These are phyloP conservation scores for Primulina eburnea DNA, from an alignment of 257 asterid genomes.

Conservation along the genomic window DNA sequence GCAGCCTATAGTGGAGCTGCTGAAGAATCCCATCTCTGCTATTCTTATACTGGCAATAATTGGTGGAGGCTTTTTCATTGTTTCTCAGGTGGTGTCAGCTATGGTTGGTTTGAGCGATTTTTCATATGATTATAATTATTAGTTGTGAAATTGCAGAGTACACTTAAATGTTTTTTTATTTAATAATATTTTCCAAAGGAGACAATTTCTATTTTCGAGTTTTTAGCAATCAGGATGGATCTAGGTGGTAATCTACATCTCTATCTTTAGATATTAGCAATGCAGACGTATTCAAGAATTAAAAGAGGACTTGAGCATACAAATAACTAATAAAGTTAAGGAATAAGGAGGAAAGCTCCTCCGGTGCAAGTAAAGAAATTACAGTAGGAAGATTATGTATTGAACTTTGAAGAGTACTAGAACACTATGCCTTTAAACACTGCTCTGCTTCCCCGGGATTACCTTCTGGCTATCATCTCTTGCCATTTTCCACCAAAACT, in stretches of 20 bases:
- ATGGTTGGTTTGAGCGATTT: conserved; percentile 94
- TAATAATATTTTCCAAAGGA: neutral
- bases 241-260: neutral
- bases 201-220: neutral
- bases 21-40: conserved; percentile 86
- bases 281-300: neutral
- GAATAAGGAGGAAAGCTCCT: neutral
- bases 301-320: neutral
- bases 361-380: neutral
- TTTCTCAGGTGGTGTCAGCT: conserved; percentile 78
- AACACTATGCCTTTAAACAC: no score
- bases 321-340: neutral
- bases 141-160: conserved; percentile 9
- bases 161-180: neutral
- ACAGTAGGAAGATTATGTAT: no score
- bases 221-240: neutral
- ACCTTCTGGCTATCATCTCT: no score
- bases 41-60: conserved; percentile 49
- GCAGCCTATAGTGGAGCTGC: conserved; percentile 66
- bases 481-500: no score
- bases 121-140: conserved; percentile 61
- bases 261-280: neutral
- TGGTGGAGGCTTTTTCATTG: conserved; percentile 63
- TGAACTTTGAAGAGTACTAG: no score
- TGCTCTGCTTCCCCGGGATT: no score